Evolutionary conservation across 495 filamentous ascomycete species (phyloP).

Genomic region (Podospora anserina): DNA sequence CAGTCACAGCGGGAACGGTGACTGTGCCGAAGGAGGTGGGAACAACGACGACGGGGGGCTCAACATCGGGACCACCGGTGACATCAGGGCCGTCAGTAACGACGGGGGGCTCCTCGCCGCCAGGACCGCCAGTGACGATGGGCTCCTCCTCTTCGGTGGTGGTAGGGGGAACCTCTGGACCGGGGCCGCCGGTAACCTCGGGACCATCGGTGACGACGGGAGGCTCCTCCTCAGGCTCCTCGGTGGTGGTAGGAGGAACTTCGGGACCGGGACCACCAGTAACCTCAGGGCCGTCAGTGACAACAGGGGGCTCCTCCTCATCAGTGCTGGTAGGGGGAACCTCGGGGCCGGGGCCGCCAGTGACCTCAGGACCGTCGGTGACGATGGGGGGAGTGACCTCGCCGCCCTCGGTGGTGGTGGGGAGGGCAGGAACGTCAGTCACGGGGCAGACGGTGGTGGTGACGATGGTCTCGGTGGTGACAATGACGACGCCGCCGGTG

Average conservation of each 20-base stretch:
- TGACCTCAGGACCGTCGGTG: constrained; percentile 26
- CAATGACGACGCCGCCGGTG: constrained; percentile 45
- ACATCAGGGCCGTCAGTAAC: constrained; percentile 1
- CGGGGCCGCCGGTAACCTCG: constrained; percentile 8
- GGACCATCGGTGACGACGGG: constrained; percentile 9
- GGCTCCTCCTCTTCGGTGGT: background rate
- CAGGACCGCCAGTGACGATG: background rate
- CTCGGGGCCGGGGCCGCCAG: constrained; percentile 28
- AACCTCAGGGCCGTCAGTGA: background rate
- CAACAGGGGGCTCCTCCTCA: constrained; percentile 7
- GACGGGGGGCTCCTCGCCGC: constrained; percentile 7
- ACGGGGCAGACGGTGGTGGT: constrained; percentile 59
- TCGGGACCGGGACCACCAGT: constrained; percentile 23
- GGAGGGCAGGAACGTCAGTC: constrained; percentile 53
- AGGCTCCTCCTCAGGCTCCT: constrained; percentile 9
- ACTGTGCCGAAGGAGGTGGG: constrained; percentile 13
- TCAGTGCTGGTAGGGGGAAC: constrained; percentile 3
- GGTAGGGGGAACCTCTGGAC: constrained; percentile 18
- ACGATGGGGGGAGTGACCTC: constrained; percentile 42
- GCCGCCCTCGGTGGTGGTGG: constrained; percentile 49
- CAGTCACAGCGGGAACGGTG: constrained; percentile 8
- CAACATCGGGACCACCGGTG: constrained; percentile 12
- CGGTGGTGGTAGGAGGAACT: constrained; percentile 10
- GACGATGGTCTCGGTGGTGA: constrained; percentile 55
- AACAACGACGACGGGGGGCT: background rate